Evolutionary conservation across 2,329 filamentous ascomycete genomes (phyloP).

Genomic region (Ceratocystis albifundus): DNA sequence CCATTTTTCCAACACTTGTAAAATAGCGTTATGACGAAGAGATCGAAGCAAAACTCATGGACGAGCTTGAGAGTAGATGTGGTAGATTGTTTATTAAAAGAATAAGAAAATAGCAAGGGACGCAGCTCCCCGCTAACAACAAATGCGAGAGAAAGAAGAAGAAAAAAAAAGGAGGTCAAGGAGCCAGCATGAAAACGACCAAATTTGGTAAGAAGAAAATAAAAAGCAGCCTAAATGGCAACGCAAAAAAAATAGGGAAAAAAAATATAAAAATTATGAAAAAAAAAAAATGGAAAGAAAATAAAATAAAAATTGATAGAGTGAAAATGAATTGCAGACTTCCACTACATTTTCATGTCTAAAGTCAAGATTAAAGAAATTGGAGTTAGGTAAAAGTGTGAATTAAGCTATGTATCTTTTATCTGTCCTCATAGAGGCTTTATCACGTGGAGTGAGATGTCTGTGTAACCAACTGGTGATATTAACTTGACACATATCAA

Average conservation of each 20-base stretch:
- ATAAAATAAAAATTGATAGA: not conserved
- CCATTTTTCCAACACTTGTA: conserved; percentile 37
- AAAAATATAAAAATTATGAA: not conserved
- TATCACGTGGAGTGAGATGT: too few species aligned
- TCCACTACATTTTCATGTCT: too few species aligned
- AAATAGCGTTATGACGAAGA: not conserved
- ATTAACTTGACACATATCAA: too few species aligned
- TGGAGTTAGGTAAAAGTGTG: too few species aligned
- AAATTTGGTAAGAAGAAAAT: not conserved
- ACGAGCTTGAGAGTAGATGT: not conserved
- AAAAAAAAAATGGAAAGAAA: not conserved
- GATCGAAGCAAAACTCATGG: not conserved
- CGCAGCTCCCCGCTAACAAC: not conserved
- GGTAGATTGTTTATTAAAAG: not conserved
- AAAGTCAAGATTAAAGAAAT: too few species aligned
- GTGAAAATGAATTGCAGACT: not conserved
- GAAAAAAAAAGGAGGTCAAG: conserved; percentile 15
- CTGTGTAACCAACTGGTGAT: too few species aligned
- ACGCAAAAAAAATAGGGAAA: not conserved
- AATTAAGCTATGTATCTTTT: too few species aligned
- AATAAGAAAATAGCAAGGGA: not conserved
- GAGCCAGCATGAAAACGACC: not conserved
- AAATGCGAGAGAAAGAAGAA: conserved; percentile 6
- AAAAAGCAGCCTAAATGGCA: not conserved
- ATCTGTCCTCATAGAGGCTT: too few species aligned